These are phyloP conservation scores for Entomortierella chlamydospora DNA, from an alignment of 192 early-diverging fungal genomes.

Conservation along the genomic window DNA sequence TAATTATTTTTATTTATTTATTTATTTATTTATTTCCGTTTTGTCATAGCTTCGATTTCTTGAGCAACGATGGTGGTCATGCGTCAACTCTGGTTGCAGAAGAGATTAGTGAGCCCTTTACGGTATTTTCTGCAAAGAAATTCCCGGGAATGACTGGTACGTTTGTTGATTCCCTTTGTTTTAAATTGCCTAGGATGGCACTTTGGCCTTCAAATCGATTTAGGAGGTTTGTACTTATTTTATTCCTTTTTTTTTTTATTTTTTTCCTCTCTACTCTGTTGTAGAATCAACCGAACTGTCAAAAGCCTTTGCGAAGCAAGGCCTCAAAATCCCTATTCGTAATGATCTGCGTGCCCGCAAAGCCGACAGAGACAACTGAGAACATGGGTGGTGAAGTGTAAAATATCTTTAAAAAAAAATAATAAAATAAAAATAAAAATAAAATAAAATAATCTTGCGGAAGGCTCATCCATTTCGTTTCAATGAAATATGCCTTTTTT, in stretches of 20 bases:
- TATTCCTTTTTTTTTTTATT: neutral
- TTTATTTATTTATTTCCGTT: neutral
- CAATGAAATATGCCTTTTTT: neutral
- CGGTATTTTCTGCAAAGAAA: constrained; percentile 85
- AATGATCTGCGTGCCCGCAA: constrained; percentile 65
- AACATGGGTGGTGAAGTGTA: neutral
- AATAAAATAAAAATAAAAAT: neutral
- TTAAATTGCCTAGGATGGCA: neutral
- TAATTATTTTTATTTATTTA: constrained; percentile 3
- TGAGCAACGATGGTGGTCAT: constrained; percentile 59
- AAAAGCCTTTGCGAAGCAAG: constrained; percentile 81
- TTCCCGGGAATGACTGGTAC: constrained; percentile 88
- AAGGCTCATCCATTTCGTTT: no score
- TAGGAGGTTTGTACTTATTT: neutral
- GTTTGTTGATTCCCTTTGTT: neutral
- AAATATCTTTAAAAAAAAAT: neutral
- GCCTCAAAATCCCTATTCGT: constrained; percentile 83
- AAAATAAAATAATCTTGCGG: neutral
- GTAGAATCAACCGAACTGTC: constrained; percentile 84
- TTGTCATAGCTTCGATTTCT: constrained; percentile 24
- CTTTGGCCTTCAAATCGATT: no score
- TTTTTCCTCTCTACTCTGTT: neutral
- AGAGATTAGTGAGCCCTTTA: constrained; percentile 74
- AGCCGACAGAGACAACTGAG: constrained; percentile 7
- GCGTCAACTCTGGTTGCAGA: constrained; percentile 66